These are phyloP conservation scores for Penicillium sp. DNA, from an alignment of 2,329 filamentous ascomycete genomes.

Conservation along the genomic window DNA sequence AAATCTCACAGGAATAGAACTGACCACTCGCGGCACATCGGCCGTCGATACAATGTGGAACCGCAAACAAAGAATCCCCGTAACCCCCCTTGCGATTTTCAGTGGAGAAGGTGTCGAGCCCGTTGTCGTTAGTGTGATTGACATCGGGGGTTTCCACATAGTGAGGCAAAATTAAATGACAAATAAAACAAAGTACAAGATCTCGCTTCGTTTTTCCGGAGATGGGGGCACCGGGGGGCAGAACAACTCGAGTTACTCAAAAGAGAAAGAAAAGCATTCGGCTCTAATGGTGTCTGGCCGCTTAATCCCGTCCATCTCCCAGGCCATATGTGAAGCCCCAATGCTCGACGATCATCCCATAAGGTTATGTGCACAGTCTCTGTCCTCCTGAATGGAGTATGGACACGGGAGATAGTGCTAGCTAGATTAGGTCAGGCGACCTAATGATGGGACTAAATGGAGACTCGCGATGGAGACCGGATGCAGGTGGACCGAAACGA, in stretches of 20 bases:
- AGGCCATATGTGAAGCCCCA: not conserved
- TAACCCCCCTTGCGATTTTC: conserved; percentile 2
- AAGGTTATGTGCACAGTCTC: not conserved
- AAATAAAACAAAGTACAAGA: conserved; percentile 7
- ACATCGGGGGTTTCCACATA: conserved; percentile 3
- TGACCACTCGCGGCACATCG: not conserved
- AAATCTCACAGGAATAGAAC: conserved; percentile 3
- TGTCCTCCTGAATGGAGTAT: not conserved
- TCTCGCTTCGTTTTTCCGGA: not conserved
- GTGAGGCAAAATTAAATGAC: conserved; percentile 2
- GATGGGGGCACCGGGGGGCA: not conserved
- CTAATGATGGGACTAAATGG: not conserved
- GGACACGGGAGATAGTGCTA: not conserved
- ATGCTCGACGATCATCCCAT: not conserved
- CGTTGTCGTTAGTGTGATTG: conserved; percentile 4
- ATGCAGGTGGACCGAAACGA: conserved; percentile 2
- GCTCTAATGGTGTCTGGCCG: not conserved
- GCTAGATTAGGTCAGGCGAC: not conserved
- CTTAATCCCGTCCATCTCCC: not conserved
- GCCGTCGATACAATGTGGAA: not conserved
- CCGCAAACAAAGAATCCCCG: conserved; percentile 4
- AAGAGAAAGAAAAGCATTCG: not conserved
- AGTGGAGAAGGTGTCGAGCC: conserved; percentile 2
- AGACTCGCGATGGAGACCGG: not conserved
- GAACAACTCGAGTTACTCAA: not conserved